phyloP scores from a whole-genome alignment of 2,329 filamentous ascomycete species.

The Fusarium transvaalense region DNA sequence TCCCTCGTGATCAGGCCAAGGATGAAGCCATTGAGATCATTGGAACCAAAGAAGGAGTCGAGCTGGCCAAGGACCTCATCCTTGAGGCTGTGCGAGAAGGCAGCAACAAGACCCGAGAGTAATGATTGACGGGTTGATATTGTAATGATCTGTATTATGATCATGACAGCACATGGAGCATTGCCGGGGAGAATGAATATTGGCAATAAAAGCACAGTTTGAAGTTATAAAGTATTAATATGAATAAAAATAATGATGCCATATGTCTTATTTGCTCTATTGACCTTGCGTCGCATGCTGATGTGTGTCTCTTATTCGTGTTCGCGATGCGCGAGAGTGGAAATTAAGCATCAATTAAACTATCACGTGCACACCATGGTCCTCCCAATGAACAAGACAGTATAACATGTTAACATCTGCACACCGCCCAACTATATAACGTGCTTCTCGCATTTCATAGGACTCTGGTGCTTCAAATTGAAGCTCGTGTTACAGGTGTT shows the following conservation, averaged over 20 bases:
- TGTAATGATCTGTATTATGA: slow-evolving; percentile 28
- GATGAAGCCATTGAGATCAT: slow-evolving; percentile 91
- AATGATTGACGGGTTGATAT: slow-evolving; percentile 32
- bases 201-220: slow-evolving; percentile 6
- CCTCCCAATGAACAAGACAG: not conserved
- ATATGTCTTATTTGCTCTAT: not conserved
- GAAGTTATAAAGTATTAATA: slow-evolving; percentile 37
- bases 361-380: slow-evolving; percentile 26
- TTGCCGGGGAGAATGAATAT: slow-evolving; percentile 29
- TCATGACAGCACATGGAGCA: slow-evolving; percentile 26
- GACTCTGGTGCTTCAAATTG: not conserved
- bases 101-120: slow-evolving; percentile 53
- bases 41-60: slow-evolving; percentile 82
- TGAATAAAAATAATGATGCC: slow-evolving; percentile 34
- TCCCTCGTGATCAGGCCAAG: slow-evolving; percentile 81
- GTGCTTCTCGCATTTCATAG: not conserved
- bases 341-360: slow-evolving; percentile 33
- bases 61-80: slow-evolving; percentile 90
- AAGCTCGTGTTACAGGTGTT: not conserved
- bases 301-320: slow-evolving; percentile 35
- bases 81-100: slow-evolving; percentile 82
- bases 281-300: not conserved
- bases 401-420: slow-evolving; percentile 6
- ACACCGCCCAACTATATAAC: slow-evolving; percentile 19
- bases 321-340: slow-evolving; percentile 23